Evolutionary conservation across 305 asterid species (phyloP).

Genomic region (Fraxinus xanthoxyloides): DNA sequence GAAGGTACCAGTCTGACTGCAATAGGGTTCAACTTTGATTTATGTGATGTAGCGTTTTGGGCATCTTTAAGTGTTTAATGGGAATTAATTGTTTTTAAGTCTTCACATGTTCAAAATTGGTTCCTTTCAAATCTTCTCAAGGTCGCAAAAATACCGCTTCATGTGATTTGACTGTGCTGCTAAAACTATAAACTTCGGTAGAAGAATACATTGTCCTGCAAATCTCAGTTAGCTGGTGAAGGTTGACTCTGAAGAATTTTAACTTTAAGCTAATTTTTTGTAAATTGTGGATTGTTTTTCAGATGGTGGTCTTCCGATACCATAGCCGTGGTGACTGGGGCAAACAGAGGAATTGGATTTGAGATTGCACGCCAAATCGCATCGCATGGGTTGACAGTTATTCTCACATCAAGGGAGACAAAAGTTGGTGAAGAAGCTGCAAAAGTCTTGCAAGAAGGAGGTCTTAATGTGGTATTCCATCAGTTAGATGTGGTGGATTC

Average conservation of each 20-base stretch:
- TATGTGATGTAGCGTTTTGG: neutral
- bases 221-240: neutral
- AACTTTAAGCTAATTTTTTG: neutral
- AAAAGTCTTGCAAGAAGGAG: slow-evolving; percentile 57
- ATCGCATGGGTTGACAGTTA: slow-evolving; percentile 59
- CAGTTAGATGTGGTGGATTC: slow-evolving; percentile 67
- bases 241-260: neutral
- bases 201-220: neutral
- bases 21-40: neutral
- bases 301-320: slow-evolving; percentile 85
- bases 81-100: neutral
- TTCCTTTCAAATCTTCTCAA: neutral
- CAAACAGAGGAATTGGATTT: slow-evolving; percentile 87
- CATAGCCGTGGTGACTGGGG: slow-evolving; percentile 86
- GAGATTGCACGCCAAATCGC: slow-evolving; percentile 83
- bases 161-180: neutral
- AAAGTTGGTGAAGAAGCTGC: slow-evolving; percentile 65
- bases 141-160: neutral
- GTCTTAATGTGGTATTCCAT: slow-evolving; percentile 59
- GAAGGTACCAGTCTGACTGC: neutral
- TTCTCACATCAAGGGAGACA: slow-evolving; percentile 71
- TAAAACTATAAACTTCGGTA: neutral
- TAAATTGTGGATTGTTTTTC: slow-evolving; percentile 14
- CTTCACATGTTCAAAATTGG: neutral
- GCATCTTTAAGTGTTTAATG: neutral